Conservation (phyloP, 1,284 basidiomycete genomes). For the Cutaneotrichosporon cavernicola region DNA sequence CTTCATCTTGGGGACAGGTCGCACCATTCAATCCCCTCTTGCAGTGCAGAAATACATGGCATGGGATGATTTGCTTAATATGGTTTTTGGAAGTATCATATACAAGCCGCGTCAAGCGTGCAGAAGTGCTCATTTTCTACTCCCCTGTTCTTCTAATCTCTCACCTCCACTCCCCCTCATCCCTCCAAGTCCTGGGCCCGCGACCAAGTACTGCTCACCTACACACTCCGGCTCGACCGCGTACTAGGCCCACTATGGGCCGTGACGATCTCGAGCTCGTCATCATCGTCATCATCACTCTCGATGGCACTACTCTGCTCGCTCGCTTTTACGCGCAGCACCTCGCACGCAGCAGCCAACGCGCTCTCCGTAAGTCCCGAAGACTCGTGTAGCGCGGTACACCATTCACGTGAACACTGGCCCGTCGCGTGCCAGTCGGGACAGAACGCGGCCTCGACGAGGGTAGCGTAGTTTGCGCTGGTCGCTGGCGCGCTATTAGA, state of each 20-base stretch:
- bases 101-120: background rate
- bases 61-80: background rate
- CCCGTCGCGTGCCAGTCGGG: conserved; percentile 3
- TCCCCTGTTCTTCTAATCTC: too few relatives aligned
- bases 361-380: conserved; percentile 30
- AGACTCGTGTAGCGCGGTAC: conserved; percentile 1
- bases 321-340: conserved; percentile 13
- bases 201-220: background rate
- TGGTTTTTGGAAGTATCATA: background rate
- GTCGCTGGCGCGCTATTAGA: background rate
- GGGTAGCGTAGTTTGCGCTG: background rate
- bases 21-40: background rate
- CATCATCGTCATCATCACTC: conserved; percentile 18
- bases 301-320: conserved; percentile 11
- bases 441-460: conserved; percentile 4
- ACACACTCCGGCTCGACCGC: conserved; percentile 1
- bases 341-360: conserved; percentile 24
- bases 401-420: conserved; percentile 21
- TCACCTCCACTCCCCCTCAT: too few relatives aligned
- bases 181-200: too few relatives aligned
- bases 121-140: background rate
- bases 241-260: background rate
- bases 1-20: too few relatives aligned
- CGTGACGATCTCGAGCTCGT: conserved; percentile 23
- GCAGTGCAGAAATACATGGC: background rate